These are phyloP conservation scores for Acanthamoeba culbertsoni DNA, from an alignment of 208 protist species.

Conservation along the genomic window DNA sequence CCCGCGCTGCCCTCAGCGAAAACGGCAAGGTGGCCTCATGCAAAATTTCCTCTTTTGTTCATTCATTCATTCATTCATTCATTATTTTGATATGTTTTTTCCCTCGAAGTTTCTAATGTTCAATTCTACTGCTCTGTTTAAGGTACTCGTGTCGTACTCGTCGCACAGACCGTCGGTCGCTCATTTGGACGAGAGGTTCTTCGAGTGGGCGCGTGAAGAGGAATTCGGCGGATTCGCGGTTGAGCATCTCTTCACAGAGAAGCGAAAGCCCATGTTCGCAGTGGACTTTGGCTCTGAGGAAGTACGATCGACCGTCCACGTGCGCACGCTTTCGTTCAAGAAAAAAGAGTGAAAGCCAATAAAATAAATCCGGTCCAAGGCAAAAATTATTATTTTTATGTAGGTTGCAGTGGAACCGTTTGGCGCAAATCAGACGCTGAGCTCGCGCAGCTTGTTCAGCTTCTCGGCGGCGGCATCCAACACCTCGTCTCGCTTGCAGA, in stretches of 20 bases:
- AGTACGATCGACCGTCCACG: constrained; percentile 60
- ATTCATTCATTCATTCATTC: neutral
- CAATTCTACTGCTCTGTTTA: neutral
- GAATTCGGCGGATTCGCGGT: constrained; percentile 37
- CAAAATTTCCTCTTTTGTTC: neutral
- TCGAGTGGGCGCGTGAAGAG: constrained; percentile 16
- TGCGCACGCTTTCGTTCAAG: neutral
- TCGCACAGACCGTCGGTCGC: constrained; percentile 54
- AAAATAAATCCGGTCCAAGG: too few species aligned
- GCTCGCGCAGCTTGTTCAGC: constrained; percentile 54
- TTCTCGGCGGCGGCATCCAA: constrained; percentile 57
- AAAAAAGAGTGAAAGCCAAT: too few species aligned
- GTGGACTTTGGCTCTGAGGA: constrained; percentile 70
- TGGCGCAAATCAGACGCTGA: too few species aligned
- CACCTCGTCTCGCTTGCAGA: constrained; percentile 87
- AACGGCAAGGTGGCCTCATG: constrained; percentile 41
- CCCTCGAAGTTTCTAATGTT: neutral
- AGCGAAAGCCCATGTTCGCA: constrained; percentile 66
- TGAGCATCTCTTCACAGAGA: constrained; percentile 65
- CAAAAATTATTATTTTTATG: too few species aligned
- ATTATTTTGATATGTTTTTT: neutral
- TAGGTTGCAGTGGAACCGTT: too few species aligned
- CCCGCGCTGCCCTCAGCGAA: constrained; percentile 12
- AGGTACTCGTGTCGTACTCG: constrained; percentile 67
- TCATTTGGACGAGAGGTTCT: constrained; percentile 65